A percentile compares a stretch with the other conserved stretches of the same genome.
These are phyloP conservation scores for Flueggea neowawraea DNA, from an alignment of 441 rosid genomes.

Conservation along the genomic window DNA sequence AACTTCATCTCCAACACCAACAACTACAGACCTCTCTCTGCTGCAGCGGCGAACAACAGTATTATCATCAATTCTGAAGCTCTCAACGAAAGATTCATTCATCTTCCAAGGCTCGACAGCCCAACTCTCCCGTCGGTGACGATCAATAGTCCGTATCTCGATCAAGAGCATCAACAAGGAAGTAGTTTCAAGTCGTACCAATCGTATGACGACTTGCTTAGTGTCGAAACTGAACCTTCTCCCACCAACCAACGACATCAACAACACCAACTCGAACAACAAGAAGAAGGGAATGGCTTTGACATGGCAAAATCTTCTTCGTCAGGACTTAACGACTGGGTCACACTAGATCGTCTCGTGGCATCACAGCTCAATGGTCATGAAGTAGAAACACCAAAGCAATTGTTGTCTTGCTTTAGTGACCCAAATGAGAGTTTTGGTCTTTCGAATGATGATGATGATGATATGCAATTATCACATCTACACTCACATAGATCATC, in stretches of 20 bases:
- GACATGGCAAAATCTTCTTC: slow-evolving; percentile 3
- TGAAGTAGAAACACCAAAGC: slow-evolving; percentile 35
- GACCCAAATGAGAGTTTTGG: slow-evolving; percentile 39
- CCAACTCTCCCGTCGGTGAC: slow-evolving; percentile 32
- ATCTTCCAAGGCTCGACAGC: slow-evolving; percentile 74
- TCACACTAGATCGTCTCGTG: slow-evolving; percentile 71
- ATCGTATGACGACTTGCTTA: slow-evolving; percentile 38
- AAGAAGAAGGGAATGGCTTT: slow-evolving; percentile 10
- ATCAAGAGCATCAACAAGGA: slow-evolving; percentile 16
- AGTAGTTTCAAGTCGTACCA: slow-evolving; percentile 31
- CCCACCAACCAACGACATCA: slow-evolving; percentile 12
- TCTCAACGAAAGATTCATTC: slow-evolving; percentile 45
- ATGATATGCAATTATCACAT: slow-evolving; percentile 32
- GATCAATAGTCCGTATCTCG: slow-evolving; percentile 21
- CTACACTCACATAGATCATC: slow-evolving; percentile 30
- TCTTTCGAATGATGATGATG: slow-evolving; percentile 30
- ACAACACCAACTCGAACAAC: neutral
- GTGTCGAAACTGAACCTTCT: slow-evolving; percentile 10
- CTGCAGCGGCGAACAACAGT: slow-evolving; percentile 1
- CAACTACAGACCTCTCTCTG: slow-evolving; percentile 15
- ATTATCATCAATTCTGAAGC: slow-evolving; percentile 20
- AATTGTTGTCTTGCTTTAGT: slow-evolving; percentile 32
- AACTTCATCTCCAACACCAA: slow-evolving; percentile 15
- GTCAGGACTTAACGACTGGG: slow-evolving; percentile 55
- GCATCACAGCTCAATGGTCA: slow-evolving; percentile 84